Evolutionary conservation across 345 rosid genomes (phyloP), one percentile per base, ranked within the genome.

Genomic region (Gossypium thurberi): DNA sequence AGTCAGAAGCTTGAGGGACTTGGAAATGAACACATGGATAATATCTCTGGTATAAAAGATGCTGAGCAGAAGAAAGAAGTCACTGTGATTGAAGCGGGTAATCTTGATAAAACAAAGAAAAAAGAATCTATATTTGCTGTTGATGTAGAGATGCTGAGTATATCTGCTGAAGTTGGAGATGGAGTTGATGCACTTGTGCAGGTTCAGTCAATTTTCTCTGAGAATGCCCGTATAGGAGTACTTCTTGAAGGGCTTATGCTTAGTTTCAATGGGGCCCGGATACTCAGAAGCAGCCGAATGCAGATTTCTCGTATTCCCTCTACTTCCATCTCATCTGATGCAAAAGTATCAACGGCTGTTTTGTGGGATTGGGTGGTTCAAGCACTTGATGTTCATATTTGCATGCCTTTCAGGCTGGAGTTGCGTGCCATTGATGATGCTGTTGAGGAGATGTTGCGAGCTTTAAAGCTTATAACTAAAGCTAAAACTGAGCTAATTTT

Each of bases 381-480:
- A 85, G 99, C 96, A 66, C 94, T 89, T 76, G 88, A 90, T 78
- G 78, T 91, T 81, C 98, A 92, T 83, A 82, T 95, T 75, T 85
- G 89, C 79, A 72, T 95, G 93, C 97, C 99, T 64, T 91, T 75
- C 87, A 88, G 88, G 85, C 80, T 95, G 84, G 84, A 93, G 84
- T 76, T 95, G 84, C 99, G 99, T 69, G 99, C 99, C 73, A 87
- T 90, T 81, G 97, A 95, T 81, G 99, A 95, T 85, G 82, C 99
- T 15, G 47, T 92, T 75, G 99, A 92, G 89, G 99, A 95, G 71
- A 89, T 90, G 98, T 74, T 92, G 78, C 89, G 97, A 65, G 94
- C 83, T 72, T 81, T 95, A 82, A 95, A 82, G 86, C 91, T 95
- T 79, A 79, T 92, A 57, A 70, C 72, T 82, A 88, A 89, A 73